Percentiles rank a stretch among this genome's conserved stretches.
Evolutionary conservation across 2,329 filamentous ascomycete species (phyloP).

Genomic region (Xylaria hypoxylon): DNA sequence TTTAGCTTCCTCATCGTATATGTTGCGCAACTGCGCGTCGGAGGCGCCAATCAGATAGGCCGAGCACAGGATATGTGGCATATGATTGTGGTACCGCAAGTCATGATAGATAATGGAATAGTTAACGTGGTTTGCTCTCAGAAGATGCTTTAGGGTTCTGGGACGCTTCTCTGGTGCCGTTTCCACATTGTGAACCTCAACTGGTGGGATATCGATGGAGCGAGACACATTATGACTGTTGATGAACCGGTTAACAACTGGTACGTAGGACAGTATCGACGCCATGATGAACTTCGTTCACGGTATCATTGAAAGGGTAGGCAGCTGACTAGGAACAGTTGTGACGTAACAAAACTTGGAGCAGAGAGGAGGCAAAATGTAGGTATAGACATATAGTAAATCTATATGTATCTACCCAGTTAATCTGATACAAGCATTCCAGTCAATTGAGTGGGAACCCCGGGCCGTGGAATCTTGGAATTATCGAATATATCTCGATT

Average conservation of each 20-base stretch:
- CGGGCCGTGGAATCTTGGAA: neutral
- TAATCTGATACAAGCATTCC: constrained; percentile 14
- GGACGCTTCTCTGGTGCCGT: constrained; percentile 81
- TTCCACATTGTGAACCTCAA: constrained; percentile 83
- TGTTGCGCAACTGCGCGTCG: constrained; percentile 76
- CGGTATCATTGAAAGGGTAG: neutral
- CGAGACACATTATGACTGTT: constrained; percentile 45
- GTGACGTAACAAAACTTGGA: constrained; percentile 25
- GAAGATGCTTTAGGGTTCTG: constrained; percentile 86
- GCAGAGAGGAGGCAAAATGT: constrained; percentile 11
- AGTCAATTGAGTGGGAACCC: neutral
- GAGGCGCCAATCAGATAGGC: constrained; percentile 87
- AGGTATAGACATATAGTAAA: neutral
- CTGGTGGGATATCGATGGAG: constrained; percentile 70
- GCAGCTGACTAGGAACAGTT: constrained; percentile 4
- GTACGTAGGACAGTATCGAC: constrained; percentile 58
- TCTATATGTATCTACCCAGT: constrained; percentile 8
- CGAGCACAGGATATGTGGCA: constrained; percentile 83
- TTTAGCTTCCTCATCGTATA: constrained; percentile 83
- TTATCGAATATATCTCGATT: neutral
- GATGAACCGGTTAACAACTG: constrained; percentile 55
- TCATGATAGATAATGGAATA: constrained; percentile 84
- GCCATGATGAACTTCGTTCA: constrained; percentile 44
- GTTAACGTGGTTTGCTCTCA: constrained; percentile 93
- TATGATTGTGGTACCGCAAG: constrained; percentile 82